Conservation (phyloP, 306 rosid species). For the Bauhinia variegata region DNA sequence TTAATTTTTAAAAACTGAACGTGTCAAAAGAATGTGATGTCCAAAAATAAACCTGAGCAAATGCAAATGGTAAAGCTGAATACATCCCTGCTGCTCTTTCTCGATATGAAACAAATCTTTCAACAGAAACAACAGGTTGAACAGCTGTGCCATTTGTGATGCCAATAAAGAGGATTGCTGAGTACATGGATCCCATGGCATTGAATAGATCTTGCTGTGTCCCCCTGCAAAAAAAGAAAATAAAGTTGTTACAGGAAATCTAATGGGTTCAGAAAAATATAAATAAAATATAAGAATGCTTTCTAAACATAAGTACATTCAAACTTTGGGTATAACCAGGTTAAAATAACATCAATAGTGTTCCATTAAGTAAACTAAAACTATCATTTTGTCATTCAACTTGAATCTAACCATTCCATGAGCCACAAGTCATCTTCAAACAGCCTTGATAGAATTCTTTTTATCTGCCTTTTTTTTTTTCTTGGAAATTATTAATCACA, state of each 20-base stretch:
- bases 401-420: constrained; percentile 3
- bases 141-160: constrained; percentile 90
- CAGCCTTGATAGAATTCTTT: constrained; percentile 3
- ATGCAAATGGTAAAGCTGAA: constrained; percentile 90
- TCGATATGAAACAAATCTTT: constrained; percentile 92
- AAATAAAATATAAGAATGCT: background rate
- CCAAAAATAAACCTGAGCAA: constrained; percentile 78
- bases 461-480: constrained; percentile 10
- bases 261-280: constrained; percentile 21
- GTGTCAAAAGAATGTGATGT: background rate
- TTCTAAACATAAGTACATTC: background rate
- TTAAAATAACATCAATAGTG: background rate
- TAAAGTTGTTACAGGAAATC: constrained; percentile 19
- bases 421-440: constrained; percentile 22
- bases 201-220: constrained; percentile 85
- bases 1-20: constrained; percentile 22
- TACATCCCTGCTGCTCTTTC: constrained; percentile 98
- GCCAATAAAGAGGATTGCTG: constrained; percentile 85
- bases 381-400: constrained; percentile 13
- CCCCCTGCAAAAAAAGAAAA: constrained; percentile 54
- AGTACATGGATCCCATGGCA: constrained; percentile 97
- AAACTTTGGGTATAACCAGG: background rate
- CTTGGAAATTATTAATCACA: constrained; percentile 2
- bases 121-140: constrained; percentile 95
- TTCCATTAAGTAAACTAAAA: constrained; percentile 6